A percentile compares a stretch with the other conserved stretches of the same genome.
phyloP scores from a whole-genome alignment of 306 rosid species.

The Prunus mume region DNA sequence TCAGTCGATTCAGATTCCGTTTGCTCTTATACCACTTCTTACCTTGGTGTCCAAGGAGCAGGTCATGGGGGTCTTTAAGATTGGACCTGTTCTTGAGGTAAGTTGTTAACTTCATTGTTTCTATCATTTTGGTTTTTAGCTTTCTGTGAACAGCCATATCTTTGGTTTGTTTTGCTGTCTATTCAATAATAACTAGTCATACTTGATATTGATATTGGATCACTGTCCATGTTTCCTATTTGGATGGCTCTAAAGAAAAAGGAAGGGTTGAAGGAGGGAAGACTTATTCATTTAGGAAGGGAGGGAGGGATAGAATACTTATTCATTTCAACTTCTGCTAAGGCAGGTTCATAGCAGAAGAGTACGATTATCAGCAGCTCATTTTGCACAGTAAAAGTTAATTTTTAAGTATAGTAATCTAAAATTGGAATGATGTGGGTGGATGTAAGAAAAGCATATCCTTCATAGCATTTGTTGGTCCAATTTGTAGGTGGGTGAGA shows the following conservation, averaged over 20 bases:
- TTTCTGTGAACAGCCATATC: neutral
- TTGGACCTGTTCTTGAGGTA: slow-evolving; percentile 77
- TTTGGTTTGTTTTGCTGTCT: neutral
- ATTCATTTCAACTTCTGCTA: too few relatives aligned
- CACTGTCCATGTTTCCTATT: neutral
- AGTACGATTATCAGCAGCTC: neutral
- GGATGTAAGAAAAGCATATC: too few relatives aligned
- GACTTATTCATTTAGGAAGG: too few relatives aligned
- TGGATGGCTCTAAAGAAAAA: neutral
- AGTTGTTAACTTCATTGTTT: slow-evolving; percentile 20
- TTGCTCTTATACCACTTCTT: slow-evolving; percentile 87
- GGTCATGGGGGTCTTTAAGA: slow-evolving; percentile 77
- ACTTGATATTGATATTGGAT: neutral
- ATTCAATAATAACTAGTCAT: neutral
- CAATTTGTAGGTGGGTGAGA: neutral
- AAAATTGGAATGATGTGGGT: neutral
- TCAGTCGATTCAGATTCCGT: slow-evolving; percentile 89
- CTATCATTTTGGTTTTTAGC: neutral
- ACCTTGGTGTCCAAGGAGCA: slow-evolving; percentile 79
- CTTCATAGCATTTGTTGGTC: too few relatives aligned
- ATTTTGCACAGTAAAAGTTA: neutral
- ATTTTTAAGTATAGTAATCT: neutral
- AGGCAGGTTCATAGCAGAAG: neutral
- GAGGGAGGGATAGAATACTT: too few relatives aligned
- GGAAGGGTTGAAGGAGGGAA: too few relatives aligned